Base-by-base conservation (phyloP, 2,329 filamentous ascomycete species). In the Pseudogymnoascus sp. region DNA sequence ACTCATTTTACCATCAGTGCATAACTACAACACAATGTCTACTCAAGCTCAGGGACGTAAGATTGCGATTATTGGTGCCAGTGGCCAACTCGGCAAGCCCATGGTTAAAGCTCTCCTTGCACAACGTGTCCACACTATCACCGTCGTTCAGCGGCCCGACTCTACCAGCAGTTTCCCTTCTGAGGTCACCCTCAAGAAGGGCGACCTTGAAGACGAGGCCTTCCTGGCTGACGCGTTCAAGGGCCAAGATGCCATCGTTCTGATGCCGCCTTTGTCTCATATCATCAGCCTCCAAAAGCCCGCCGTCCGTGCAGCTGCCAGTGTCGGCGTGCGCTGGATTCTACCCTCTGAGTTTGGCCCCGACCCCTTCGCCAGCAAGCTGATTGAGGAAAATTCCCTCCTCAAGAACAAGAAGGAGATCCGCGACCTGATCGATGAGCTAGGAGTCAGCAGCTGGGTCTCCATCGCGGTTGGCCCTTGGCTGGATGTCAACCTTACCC, bases 301-400 rank as follows among this genome's bases (percentile, higher is more conserved):
- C 61, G 72, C 84, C 9, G 70, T 81, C 64, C 69, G 73, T 8
- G 82, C 81, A 0, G 81, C 82, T 1, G 77, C 74, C 21, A 77
- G 79, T 61, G 80, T 81, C 0, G 77, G 77, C 0, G 76, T 85
- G 2, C 72, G 74, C 0, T 83, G 79, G 66, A 65, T 85, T 61
- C 74, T 84, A 70, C 81, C 82, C 0, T 83, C 83, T 65, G 70
- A 69, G 3, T 80, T 72, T 66, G 72, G 73, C 7, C 67, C 67
- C 1, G 74, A 78, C 61, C 65, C 67, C 29, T 65, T 67, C 0
- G 58, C 76, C 27, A 68, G 68, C 31, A 67, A 65, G 27, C 62
- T 77, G 5, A 66, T 66, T 1, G 58, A 73, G 4, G 76, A 78
- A 1, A 72, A 58, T 76, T 25, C 52, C 52, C 15, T 60, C 13